Evolutionary conservation across 208 protist species (phyloP).

Genomic region (Strigomonas culicis): DNA sequence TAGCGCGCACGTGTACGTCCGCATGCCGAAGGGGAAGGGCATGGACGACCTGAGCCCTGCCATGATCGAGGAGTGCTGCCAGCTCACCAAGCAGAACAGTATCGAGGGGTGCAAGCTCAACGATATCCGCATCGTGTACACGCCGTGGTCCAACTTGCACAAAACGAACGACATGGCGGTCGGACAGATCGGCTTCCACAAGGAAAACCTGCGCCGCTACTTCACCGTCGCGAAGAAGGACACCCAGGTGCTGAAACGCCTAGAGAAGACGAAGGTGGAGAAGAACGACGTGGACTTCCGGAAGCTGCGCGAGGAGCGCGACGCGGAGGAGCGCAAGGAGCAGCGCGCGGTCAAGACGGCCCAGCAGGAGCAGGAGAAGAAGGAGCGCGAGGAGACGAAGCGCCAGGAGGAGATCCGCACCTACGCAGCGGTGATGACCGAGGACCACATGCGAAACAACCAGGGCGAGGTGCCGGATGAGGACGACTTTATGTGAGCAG

Average conservation of each 20-base stretch:
- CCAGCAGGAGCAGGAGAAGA: slow-evolving; percentile 58
- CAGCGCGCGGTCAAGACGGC: slow-evolving; percentile 33
- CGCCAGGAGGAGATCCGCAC: slow-evolving; percentile 66
- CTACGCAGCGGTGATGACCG: slow-evolving; percentile 82
- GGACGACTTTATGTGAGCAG: slow-evolving; percentile 93
- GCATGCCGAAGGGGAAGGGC: slow-evolving; percentile 84
- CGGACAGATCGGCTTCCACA: slow-evolving; percentile 95
- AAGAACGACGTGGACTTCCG: slow-evolving; percentile 85
- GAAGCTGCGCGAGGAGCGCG: slow-evolving; percentile 70
- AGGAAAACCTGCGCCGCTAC: slow-evolving; percentile 78
- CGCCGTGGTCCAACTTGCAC: slow-evolving; percentile 96
- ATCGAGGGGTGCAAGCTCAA: slow-evolving; percentile 95
- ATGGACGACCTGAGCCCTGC: slow-evolving; percentile 90
- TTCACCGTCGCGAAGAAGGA: slow-evolving; percentile 82
- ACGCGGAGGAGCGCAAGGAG: slow-evolving; percentile 58
- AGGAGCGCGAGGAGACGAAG: slow-evolving; percentile 68
- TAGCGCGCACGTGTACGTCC: slow-evolving; percentile 98
- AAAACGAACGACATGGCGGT: slow-evolving; percentile 96
- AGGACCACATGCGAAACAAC: slow-evolving; percentile 83
- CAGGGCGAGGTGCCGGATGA: slow-evolving; percentile 81
- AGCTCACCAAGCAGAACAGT: slow-evolving; percentile 97
- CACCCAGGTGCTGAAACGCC: slow-evolving; percentile 80
- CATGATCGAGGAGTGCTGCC: slow-evolving; percentile 96
- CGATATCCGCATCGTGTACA: slow-evolving; percentile 95
- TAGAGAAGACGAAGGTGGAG: slow-evolving; percentile 94